phyloP scores from a whole-genome alignment of 2,329 filamentous ascomycete species.

The Botrytis aclada region DNA sequence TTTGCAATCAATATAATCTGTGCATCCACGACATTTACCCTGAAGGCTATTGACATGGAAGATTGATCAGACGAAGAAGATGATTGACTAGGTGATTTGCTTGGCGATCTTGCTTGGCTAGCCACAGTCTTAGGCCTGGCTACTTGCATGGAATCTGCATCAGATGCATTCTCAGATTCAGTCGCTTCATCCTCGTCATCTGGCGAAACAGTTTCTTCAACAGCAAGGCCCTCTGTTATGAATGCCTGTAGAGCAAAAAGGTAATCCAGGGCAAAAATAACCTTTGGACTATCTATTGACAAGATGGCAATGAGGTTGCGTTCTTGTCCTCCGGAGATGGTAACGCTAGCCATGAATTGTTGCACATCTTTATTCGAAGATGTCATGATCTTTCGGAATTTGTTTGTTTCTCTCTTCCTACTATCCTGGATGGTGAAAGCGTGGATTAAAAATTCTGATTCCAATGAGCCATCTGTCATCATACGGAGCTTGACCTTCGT shows the following conservation, averaged over 20 bases:
- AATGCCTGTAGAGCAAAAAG: slow-evolving; percentile 87
- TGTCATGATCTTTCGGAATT: slow-evolving; percentile 97
- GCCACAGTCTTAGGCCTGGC: slow-evolving; percentile 15
- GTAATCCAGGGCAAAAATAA: slow-evolving; percentile 96
- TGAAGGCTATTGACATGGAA: slow-evolving; percentile 76
- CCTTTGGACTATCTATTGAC: slow-evolving; percentile 87
- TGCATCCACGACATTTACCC: slow-evolving; percentile 91
- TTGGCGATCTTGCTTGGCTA: slow-evolving; percentile 27
- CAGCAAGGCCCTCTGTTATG: slow-evolving; percentile 65
- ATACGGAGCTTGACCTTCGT: slow-evolving; percentile 89
- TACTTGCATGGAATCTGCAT: slow-evolving; percentile 51
- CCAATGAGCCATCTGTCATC: slow-evolving; percentile 85
- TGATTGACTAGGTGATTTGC: slow-evolving; percentile 29
- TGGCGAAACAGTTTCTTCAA: slow-evolving; percentile 56
- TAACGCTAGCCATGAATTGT: slow-evolving; percentile 96
- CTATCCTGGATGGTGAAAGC: slow-evolving; percentile 95
- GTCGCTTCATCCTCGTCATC: slow-evolving; percentile 51
- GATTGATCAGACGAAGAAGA: slow-evolving; percentile 37
- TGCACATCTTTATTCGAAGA: slow-evolving; percentile 92
- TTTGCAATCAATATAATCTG: slow-evolving; percentile 97
- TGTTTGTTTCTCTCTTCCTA: slow-evolving; percentile 84
- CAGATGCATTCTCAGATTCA: slow-evolving; percentile 58
- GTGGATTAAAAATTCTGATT: slow-evolving; percentile 88
- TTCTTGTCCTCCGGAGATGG: slow-evolving; percentile 82
- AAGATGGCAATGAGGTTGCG: slow-evolving; percentile 84